phyloP scores from a whole-genome alignment of 2,329 filamentous ascomycete genomes.

The Tolypocladium ovalisporum region DNA sequence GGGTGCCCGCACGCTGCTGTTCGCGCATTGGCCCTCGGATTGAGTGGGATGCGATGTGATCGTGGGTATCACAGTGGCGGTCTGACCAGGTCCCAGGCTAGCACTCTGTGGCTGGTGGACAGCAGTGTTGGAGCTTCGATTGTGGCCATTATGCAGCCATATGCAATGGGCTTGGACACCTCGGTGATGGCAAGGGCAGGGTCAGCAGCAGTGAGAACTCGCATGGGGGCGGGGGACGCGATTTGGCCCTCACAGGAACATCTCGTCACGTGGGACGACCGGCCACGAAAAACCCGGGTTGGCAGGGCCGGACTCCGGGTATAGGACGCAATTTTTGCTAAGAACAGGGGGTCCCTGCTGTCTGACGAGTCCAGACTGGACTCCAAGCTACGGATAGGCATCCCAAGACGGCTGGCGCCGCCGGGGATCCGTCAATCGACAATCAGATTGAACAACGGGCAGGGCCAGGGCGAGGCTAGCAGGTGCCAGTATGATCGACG shows the following conservation, averaged over 20 bases:
- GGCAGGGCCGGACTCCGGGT: too few species aligned
- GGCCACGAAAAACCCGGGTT: not conserved
- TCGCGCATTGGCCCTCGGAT: not conserved
- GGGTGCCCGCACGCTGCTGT: not conserved
- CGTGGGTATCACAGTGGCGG: not conserved
- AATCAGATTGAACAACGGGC: not conserved
- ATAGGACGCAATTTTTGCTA: not conserved
- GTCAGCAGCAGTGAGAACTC: not conserved
- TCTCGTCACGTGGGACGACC: not conserved
- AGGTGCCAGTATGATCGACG: not conserved
- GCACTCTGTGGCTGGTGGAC: not conserved
- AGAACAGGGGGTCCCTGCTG: not conserved
- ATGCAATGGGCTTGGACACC: not conserved
- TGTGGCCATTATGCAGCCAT: not conserved
- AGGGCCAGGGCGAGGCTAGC: not conserved
- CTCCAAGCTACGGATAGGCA: not conserved
- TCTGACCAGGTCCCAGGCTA: not conserved
- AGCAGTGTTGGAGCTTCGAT: not conserved
- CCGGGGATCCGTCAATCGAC: not conserved
- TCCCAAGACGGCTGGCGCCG: not conserved
- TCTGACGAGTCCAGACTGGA: not conserved
- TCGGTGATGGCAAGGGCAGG: not conserved
- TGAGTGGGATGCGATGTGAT: not conserved
- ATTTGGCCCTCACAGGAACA: not conserved
- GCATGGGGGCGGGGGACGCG: not conserved